These are phyloP conservation scores for Glarea lozoyensis DNA, from an alignment of 495 filamentous ascomycete species.

Conservation along the genomic window DNA sequence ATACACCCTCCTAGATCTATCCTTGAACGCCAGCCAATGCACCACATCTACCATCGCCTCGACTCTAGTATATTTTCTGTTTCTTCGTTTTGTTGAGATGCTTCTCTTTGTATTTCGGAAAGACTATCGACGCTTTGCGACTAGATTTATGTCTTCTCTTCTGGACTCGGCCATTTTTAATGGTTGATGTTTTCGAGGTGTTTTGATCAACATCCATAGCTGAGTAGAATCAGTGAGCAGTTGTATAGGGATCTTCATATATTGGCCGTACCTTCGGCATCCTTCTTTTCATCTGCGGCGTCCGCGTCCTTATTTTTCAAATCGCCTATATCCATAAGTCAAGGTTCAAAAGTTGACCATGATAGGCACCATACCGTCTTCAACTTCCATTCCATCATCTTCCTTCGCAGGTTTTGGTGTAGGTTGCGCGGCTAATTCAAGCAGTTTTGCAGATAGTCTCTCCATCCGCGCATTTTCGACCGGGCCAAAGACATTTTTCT, in stretches of 20 bases:
- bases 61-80: no score
- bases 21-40: conserved; percentile 1
- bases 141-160: conserved; percentile 29
- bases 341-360: not conserved
- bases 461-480: conserved; percentile 64
- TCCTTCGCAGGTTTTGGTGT: conserved; percentile 32
- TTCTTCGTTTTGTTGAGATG: no score
- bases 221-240: no score
- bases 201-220: conserved; percentile 40
- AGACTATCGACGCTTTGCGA: conserved; percentile 31
- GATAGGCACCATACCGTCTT: conserved; percentile 27
- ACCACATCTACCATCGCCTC: no score
- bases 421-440: conserved; percentile 63
- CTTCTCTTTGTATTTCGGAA: conserved; percentile 35
- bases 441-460: conserved; percentile 70
- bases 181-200: no score
- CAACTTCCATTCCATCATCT: conserved; percentile 20
- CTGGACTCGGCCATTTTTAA: conserved; percentile 24
- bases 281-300: conserved; percentile 3
- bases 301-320: conserved; percentile 1
- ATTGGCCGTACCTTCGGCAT: not conserved
- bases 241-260: no score
- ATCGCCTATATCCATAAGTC: conserved; percentile 1
- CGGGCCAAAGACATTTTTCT: conserved; percentile 70
- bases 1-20: no score